Evolutionary conservation across 192 early-diverging fungal species (phyloP).

Genomic region (Radiomyces spectabilis): DNA sequence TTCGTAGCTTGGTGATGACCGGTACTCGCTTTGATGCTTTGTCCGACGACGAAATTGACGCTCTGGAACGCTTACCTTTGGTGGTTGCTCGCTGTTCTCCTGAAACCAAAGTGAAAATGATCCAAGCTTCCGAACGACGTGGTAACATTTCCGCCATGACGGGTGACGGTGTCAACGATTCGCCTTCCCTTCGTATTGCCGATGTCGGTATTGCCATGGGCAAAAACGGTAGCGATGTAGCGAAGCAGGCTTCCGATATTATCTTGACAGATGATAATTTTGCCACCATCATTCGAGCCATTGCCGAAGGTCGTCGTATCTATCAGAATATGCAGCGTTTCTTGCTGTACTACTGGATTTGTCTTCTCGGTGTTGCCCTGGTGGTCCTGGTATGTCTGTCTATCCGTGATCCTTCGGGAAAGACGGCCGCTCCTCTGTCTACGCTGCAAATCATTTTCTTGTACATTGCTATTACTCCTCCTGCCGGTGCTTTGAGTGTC

Average conservation of each 20-base stretch:
- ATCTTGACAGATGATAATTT: slow-evolving; percentile 78
- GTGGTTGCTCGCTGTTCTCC: slow-evolving; percentile 89
- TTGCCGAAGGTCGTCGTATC: slow-evolving; percentile 77
- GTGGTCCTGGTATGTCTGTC: slow-evolving; percentile 60
- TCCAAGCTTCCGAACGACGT: slow-evolving; percentile 74
- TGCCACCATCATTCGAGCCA: slow-evolving; percentile 70
- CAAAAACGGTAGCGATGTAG: slow-evolving; percentile 84
- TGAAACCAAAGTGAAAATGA: slow-evolving; percentile 96
- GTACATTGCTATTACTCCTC: slow-evolving; percentile 72
- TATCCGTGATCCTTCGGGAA: slow-evolving; percentile 48
- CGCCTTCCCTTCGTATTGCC: slow-evolving; percentile 22
- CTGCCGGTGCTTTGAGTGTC: slow-evolving; percentile 63
- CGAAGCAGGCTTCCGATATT: slow-evolving; percentile 86
- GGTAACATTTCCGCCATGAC: slow-evolving; percentile 80
- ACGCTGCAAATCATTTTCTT: slow-evolving; percentile 72
- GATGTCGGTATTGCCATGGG: slow-evolving; percentile 61
- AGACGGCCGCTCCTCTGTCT: slow-evolving; percentile 65
- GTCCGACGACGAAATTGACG: slow-evolving; percentile 75
- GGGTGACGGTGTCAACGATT: slow-evolving; percentile 74
- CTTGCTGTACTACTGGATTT: slow-evolving; percentile 44
- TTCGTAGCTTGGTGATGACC: slow-evolving; percentile 63
- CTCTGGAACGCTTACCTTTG: slow-evolving; percentile 67
- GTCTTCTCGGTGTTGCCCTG: slow-evolving; percentile 46
- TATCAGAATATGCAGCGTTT: slow-evolving; percentile 75
- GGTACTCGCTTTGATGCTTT: slow-evolving; percentile 81